Base-by-base conservation (phyloP, 192 early-diverging fungal genomes). In the Coemansia erecta region DNA sequence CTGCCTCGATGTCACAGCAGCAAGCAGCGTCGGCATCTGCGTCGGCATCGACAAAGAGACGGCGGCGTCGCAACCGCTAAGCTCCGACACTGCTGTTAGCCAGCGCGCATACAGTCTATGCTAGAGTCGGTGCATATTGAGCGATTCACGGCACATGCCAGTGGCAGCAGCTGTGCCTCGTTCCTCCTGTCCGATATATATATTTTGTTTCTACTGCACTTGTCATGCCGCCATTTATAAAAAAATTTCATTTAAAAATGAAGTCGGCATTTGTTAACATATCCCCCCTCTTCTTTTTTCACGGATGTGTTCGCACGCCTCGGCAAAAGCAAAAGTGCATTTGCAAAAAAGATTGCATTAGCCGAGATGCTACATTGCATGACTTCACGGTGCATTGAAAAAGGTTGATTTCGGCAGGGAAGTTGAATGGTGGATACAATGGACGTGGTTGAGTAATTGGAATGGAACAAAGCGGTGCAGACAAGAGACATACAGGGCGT, bases 1-100 rank as follows among this genome's bases (percentile, higher is more conserved):
- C 28, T 7, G 28, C 28, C 28, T 31, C 28, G 7, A 5, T 7
- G 28, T 31, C 28, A 31, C 28, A 31, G 28, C 28, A 31, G 28
- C 28, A 31, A 31, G 28, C 28, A 5, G 28, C 15, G n/a, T 11
- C 47, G 4, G 15, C 47, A 21, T 10, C 35, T 14, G 53, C 39
- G 18, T 15, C 39, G 37, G 5, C 53, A 39, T 37, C 37, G 8
- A 23, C 37, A 9, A 55, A 55, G 40, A 55, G 53, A 55, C 39
- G 37, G 53, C 35, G 53, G 19, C 53, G 53, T 35, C 53, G 53
- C 53, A 55, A 55, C 23, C 53, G 22, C 8, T 55, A 15, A 42
- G 19, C 21, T n/a, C 8, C 17, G 13, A 17, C 3, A 43, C n/a
- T n/a, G n/a, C 2, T 31, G 7, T 31, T 5, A 31, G 28, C 28